A percentile compares a stretch with the other conserved stretches of the same genome.
Conservation (phyloP, 371 early-diverging fungal species). For the Saksenaea oblongispora region DNA sequence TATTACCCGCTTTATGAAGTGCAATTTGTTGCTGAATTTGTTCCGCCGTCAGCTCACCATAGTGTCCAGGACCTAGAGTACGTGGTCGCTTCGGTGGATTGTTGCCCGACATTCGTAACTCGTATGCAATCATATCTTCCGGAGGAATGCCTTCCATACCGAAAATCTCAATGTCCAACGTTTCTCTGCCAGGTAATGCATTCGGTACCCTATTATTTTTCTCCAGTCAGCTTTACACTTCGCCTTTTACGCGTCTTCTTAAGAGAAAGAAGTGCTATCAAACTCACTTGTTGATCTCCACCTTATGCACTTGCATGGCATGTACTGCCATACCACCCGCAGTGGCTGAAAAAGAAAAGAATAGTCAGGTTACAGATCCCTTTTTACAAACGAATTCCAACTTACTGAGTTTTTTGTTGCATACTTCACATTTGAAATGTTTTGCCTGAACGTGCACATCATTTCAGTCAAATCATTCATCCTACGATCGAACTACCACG, state of each 20-base stretch:
- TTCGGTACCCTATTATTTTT: slow-evolving; percentile 73
- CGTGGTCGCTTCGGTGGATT: slow-evolving; percentile 28
- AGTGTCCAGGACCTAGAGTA: slow-evolving; percentile 33
- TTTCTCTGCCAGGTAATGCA: slow-evolving; percentile 84
- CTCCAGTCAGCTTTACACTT: not conserved
- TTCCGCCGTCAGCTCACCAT: slow-evolving; percentile 41
- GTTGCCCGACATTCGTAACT: slow-evolving; percentile 43
- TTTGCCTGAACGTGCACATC: slow-evolving; percentile 57
- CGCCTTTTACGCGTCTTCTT: not conserved
- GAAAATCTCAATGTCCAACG: slow-evolving; percentile 87
- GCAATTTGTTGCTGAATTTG: slow-evolving; percentile 42
- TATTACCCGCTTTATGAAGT: slow-evolving; percentile 36
- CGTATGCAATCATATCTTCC: slow-evolving; percentile 74
- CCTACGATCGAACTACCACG: not conserved
- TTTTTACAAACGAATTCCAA: not conserved
- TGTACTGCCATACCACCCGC: slow-evolving; percentile 93
- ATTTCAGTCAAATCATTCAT: not conserved
- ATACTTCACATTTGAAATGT: slow-evolving; percentile 90
- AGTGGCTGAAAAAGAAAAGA: slow-evolving; percentile 45
- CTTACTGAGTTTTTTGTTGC: slow-evolving; percentile 81
- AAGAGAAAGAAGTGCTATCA: slow-evolving; percentile 6
- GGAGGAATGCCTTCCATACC: slow-evolving; percentile 95
- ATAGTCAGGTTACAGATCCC: not conserved
- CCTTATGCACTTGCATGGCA: slow-evolving; percentile 92
- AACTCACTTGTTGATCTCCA: slow-evolving; percentile 70